Evolutionary conservation across 768 basidiomycete species (phyloP), one percentile per base, ranked within the genome.

Genomic region (Leucogyrophana mollusca): DNA sequence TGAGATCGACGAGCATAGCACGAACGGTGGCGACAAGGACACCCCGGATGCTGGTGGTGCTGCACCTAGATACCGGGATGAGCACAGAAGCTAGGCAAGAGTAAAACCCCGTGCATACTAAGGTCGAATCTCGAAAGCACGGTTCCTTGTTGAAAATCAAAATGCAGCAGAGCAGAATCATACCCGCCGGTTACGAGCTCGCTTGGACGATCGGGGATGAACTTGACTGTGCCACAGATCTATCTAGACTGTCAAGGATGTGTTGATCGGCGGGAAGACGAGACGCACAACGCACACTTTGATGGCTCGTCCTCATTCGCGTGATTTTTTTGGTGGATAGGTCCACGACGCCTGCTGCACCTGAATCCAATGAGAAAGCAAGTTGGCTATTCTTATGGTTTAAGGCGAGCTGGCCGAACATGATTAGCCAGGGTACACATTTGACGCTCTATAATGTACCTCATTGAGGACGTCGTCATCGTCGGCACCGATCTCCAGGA

Each of bases 171-270:
- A 3, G 72, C 66, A 33, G 73, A 77, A 54, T 93, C 90, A 56
- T 86, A 91, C 2, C 90, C 90, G 4, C 81, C 88, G 49, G 85
- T 89, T 18, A 93, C 73, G 10, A 90, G 57, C 60, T 92, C 90
- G 34, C 71, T 73, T 3, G 86, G 80, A 18, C 87, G 73, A 57
- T 77, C 77, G 6, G 87, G 83, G 48, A 92, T 79, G 59, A 89
- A 91, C 49, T 71, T 78, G 32, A 86, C 80, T 14, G 76, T 74
- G 9, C 79, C 82, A 38, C 85, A 88, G 10, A 92, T 78, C 89
- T 91, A 56, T 27, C 49, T 41, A 48, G 47, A 10, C 16, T 16
- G 34, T 23, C 39, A 20, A 47, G 22, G n/a, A 21, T 24, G 20
- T 13, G 35, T 27, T 9, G 41, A 37, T 22, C 13, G 7, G 10